These are phyloP conservation scores for Colletotrichum liaoningense DNA, from an alignment of 2,329 filamentous ascomycete genomes.

Conservation along the genomic window DNA sequence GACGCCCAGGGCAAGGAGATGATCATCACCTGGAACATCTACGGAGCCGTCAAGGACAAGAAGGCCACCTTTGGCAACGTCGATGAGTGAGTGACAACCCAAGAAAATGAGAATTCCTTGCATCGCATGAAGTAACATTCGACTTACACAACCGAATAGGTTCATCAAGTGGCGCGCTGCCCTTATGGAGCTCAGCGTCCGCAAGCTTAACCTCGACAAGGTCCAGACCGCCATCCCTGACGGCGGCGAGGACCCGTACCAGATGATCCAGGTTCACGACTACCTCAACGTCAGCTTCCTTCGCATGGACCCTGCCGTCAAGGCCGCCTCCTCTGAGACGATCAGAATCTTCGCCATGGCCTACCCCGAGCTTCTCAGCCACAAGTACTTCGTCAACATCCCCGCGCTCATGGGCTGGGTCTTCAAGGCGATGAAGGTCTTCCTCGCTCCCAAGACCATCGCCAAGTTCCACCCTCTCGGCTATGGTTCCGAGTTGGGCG, in stretches of 20 bases:
- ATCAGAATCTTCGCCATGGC: conserved; percentile 84
- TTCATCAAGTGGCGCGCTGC: conserved; percentile 92
- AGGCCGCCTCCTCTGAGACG: conserved; percentile 71
- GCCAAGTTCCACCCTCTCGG: conserved; percentile 84
- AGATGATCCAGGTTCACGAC: conserved; percentile 94
- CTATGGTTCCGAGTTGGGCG: conserved; percentile 76
- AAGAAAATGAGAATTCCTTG: background rate
- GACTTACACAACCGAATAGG: conserved; percentile 54
- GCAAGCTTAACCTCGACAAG: conserved; percentile 75
- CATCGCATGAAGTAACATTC: background rate
- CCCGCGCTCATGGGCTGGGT: conserved; percentile 92
- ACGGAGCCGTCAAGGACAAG: conserved; percentile 85
- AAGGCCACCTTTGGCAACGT: conserved; percentile 87
- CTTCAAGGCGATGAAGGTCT: conserved; percentile 79
- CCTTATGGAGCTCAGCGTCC: conserved; percentile 88
- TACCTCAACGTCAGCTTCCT: conserved; percentile 91
- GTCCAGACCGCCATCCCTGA: conserved; percentile 80
- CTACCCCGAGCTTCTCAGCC: conserved; percentile 85
- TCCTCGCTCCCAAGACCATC: conserved; percentile 78
- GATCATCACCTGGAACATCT: conserved; percentile 92
- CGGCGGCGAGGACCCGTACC: conserved; percentile 83
- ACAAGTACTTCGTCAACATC: conserved; percentile 98
- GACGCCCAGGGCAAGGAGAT: conserved; percentile 66
- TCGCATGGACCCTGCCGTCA: conserved; percentile 81
- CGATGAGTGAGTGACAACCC: conserved; percentile 71